Percentiles rank a stretch among this genome's conserved stretches.
Evolutionary conservation across 257 asterid species (phyloP).

Genomic region (Ballota nigra): DNA sequence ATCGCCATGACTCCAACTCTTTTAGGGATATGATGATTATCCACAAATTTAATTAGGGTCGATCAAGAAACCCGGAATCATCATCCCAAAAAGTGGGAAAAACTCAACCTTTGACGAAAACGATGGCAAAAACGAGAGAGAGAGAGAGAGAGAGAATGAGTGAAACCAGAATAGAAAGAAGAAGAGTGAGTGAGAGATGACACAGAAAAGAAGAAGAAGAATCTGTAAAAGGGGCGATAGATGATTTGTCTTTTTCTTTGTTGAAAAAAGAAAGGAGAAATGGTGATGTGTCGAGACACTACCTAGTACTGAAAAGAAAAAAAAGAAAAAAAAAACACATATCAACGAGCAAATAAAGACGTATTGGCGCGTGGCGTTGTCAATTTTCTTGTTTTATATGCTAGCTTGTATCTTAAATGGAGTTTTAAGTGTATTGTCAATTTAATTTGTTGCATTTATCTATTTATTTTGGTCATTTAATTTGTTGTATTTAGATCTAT

Average conservation of each 20-base stretch:
- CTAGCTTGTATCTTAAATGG: too few relatives aligned
- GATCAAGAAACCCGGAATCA: conserved; percentile 2
- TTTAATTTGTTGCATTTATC: too few relatives aligned
- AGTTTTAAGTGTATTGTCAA: too few relatives aligned
- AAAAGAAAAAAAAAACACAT: too few relatives aligned
- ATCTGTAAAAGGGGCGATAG: background rate
- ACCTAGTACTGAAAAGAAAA: background rate
- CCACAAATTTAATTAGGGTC: background rate
- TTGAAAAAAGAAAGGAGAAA: background rate
- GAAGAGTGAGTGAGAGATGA: conserved; percentile 2
- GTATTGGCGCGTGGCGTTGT: too few relatives aligned
- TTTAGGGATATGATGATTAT: background rate
- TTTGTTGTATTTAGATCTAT: too few relatives aligned
- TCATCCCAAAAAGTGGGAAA: background rate
- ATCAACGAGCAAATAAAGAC: too few relatives aligned
- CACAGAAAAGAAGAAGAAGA: conserved; percentile 7
- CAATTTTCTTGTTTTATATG: too few relatives aligned
- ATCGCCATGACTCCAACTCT: background rate
- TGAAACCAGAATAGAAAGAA: background rate
- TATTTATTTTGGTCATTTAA: too few relatives aligned
- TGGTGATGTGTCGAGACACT: background rate
- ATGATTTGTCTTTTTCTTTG: conserved; percentile 3
- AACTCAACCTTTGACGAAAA: background rate
- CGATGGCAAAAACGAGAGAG: background rate
- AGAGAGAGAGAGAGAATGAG: too few relatives aligned